Conservation (phyloP, 2,329 filamentous ascomycete species). For the Diplodia mutila region DNA sequence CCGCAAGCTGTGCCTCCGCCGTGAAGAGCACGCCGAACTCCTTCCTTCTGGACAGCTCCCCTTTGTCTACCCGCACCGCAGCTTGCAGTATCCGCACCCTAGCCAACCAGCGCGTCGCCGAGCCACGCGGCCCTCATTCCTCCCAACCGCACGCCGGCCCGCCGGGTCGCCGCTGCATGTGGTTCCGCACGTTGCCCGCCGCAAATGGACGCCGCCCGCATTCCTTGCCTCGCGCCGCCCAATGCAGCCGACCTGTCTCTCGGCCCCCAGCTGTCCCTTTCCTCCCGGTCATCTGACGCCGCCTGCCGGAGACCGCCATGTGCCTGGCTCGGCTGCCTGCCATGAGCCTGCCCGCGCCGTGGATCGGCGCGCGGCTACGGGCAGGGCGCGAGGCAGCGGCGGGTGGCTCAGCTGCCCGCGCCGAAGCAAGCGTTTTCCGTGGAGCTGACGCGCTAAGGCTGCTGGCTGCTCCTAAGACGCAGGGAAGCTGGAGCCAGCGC, state of each 20-base stretch:
- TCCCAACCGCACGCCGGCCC: slow-evolving; percentile 2
- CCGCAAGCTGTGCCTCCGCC: background rate
- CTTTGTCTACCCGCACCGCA: slow-evolving; percentile 17
- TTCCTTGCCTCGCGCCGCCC: slow-evolving; percentile 20
- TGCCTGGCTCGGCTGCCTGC: slow-evolving; percentile 15
- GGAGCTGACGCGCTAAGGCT: slow-evolving; percentile 26
- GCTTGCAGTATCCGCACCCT: background rate
- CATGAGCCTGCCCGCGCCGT: slow-evolving; percentile 15
- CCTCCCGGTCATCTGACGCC: slow-evolving; percentile 22
- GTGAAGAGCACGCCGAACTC: slow-evolving; percentile 6
- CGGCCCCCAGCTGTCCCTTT: slow-evolving; percentile 14
- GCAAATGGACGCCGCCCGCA: slow-evolving; percentile 7
- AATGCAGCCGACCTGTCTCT: slow-evolving; percentile 13
- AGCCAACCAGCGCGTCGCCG: background rate
- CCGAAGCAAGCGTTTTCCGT: slow-evolving; percentile 24
- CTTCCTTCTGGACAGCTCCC: background rate
- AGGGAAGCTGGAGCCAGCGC: slow-evolving; percentile 23
- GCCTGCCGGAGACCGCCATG: slow-evolving; percentile 19
- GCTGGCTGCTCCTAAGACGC: slow-evolving; percentile 19
- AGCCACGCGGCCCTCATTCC: slow-evolving; percentile 24
- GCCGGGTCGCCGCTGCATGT: slow-evolving; percentile 25
- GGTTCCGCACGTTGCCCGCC: slow-evolving; percentile 24
- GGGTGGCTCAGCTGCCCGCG: slow-evolving; percentile 10
- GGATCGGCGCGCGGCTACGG: slow-evolving; percentile 13
- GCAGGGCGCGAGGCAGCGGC: slow-evolving; percentile 4